Conservation (phyloP, 768 basidiomycete species). For the Mycena polygramma region DNA sequence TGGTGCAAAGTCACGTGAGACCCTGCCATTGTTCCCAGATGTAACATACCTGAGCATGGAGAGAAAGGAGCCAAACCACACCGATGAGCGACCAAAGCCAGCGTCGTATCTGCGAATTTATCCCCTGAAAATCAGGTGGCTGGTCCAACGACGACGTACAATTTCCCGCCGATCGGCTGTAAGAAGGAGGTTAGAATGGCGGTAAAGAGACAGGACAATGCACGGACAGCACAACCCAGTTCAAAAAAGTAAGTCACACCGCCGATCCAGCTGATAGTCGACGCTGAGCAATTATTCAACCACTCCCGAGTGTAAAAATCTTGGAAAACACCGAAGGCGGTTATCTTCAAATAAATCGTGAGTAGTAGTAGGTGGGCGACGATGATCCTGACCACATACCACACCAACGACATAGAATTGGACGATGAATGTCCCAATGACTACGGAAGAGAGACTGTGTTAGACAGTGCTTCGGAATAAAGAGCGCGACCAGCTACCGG, state of each 20-base stretch:
- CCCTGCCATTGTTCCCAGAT: background rate
- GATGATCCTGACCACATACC: background rate
- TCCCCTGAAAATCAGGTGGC: background rate
- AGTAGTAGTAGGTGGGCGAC: background rate
- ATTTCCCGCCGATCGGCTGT: conserved; percentile 21
- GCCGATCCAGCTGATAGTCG: conserved; percentile 30
- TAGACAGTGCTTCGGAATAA: no score
- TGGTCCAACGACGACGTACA: background rate
- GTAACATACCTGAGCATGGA: conserved; percentile 25
- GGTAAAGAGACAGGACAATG: background rate
- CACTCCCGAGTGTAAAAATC: conserved; percentile 29
- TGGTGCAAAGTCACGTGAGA: background rate
- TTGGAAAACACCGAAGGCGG: conserved; percentile 28
- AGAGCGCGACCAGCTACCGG: background rate
- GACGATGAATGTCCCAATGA: conserved; percentile 23
- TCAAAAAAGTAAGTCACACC: conserved; percentile 28
- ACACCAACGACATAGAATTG: conserved; percentile 30
- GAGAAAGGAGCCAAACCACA: conserved; percentile 31
- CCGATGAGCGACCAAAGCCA: conserved; percentile 18
- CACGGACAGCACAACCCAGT: conserved; percentile 24
- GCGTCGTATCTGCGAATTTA: conserved; percentile 21
- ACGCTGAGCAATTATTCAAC: conserved; percentile 25
- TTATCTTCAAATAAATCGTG: conserved; percentile 20
- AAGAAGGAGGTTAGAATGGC: no score
- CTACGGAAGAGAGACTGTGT: conserved; percentile 6